These are phyloP conservation scores for Lentinula guzmanii DNA, from an alignment of 768 basidiomycete genomes.

Conservation along the genomic window DNA sequence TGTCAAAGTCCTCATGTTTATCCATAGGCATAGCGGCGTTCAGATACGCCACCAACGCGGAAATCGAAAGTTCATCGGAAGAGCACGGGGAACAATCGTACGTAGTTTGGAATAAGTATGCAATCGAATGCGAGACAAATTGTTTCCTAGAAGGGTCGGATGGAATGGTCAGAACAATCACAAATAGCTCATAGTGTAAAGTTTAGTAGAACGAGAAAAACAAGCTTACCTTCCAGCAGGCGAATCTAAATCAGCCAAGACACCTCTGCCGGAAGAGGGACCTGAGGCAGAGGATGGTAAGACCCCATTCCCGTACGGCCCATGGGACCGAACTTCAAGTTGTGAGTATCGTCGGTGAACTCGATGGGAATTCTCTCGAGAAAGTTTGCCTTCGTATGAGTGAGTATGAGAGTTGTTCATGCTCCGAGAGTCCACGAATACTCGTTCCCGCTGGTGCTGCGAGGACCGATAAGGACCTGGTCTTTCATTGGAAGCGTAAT, in stretches of 20 bases:
- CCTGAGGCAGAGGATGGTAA: neutral
- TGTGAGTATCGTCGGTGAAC: neutral
- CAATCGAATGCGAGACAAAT: conserved; percentile 57
- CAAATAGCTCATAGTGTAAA: neutral
- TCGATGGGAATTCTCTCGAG: neutral
- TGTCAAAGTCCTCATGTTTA: conserved; percentile 81
- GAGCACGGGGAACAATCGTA: conserved; percentile 37
- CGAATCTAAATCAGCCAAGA: conserved; percentile 5
- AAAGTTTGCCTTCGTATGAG: neutral
- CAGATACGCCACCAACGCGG: conserved; percentile 61
- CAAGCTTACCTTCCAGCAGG: neutral
- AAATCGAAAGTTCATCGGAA: conserved; percentile 62
- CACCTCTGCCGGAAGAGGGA: neutral
- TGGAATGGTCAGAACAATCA: conserved; percentile 1
- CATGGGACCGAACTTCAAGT: neutral
- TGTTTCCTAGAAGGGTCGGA: conserved; percentile 31
- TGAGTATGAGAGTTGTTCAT: neutral
- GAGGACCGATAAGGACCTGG: neutral
- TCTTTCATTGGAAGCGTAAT: neutral
- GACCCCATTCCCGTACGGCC: neutral
- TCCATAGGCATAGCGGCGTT: conserved; percentile 73
- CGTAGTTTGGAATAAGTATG: conserved; percentile 62
- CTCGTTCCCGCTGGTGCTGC: neutral
- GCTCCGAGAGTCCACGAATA: neutral
- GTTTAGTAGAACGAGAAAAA: neutral